Percentiles rank a stretch among this genome's conserved stretches.
phyloP scores from a whole-genome alignment of 1,284 basidiomycete species.

The Marasmius tenuissimus region DNA sequence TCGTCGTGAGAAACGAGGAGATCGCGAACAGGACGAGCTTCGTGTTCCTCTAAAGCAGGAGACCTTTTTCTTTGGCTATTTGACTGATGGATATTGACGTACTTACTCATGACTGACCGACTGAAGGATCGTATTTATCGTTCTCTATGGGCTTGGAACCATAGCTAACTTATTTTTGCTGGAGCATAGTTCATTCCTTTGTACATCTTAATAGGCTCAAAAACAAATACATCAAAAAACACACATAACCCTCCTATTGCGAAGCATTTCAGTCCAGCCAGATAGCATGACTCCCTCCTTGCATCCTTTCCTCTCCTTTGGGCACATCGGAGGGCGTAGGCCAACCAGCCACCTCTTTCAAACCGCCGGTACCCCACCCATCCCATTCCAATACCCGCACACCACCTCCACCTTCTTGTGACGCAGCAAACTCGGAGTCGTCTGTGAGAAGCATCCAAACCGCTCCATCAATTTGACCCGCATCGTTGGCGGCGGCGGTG shows the following conservation, averaged over 20 bases:
- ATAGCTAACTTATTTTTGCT: neutral
- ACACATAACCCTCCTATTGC: neutral
- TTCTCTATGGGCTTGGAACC: neutral
- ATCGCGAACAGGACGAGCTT: constrained; percentile 51
- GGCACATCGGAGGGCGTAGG: constrained; percentile 21
- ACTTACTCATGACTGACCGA: neutral
- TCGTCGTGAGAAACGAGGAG: constrained; percentile 48
- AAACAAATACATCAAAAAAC: neutral
- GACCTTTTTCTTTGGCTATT: neutral
- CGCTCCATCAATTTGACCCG: constrained; percentile 16
- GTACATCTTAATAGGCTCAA: neutral
- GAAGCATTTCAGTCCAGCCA: constrained; percentile 37
- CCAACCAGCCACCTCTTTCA: constrained; percentile 40
- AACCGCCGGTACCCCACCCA: constrained; percentile 37
- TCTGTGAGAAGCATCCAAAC: constrained; percentile 44
- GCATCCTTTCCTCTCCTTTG: constrained; percentile 25
- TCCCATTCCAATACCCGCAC: constrained; percentile 47
- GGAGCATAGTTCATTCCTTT: neutral
- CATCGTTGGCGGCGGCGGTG: constrained; percentile 2
- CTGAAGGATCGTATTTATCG: neutral
- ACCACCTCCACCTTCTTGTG: constrained; percentile 29
- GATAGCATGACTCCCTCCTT: constrained; percentile 45
- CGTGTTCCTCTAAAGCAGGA: constrained; percentile 34
- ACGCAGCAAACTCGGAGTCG: constrained; percentile 37
- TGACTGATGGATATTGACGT: neutral